Evolutionary conservation across 2,329 filamentous ascomycete genomes (phyloP), one percentile per base, ranked within the genome.

Genomic region (Paecilomyces variotii): DNA sequence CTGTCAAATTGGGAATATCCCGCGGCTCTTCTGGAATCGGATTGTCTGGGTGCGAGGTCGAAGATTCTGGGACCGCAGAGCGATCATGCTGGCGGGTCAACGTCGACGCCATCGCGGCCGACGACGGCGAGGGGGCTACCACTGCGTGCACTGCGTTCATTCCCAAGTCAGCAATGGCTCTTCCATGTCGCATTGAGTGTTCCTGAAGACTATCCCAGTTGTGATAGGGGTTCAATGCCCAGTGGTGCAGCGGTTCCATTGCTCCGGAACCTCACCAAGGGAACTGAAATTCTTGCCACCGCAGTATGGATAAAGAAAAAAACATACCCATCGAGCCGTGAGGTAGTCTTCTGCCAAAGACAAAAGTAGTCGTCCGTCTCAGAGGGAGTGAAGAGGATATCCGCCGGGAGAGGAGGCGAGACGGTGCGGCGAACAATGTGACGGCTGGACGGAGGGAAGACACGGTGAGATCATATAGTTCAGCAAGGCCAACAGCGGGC

Each of bases 1-100:
- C 65, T 27, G 71, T 72, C 12, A 75, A 62, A 10, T 72, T 71
- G 52, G 71, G 70, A 14, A 74, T 69, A 3, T 66, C 67, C 24
- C 66, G 69, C 56, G 78, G 78, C 63, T 80, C 78, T 69, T 79
- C 75, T 3, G 78, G 78, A 56, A 80, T 72, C 11, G 77, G 77
- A 62, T 80, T 76, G 55, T 75, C 68, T 12, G 78, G 77, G 60
- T 79, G 78, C 35, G 76, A 79, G 55, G 75, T 78, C 12, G 71
- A 66, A 4, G 76, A 74, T 57, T 71, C 62, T 11, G 73, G 74
- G 51, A 75, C 68, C 24, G 62, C 65, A 57, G 65, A 64, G 52
- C 67, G 65, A 12, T 67, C 68, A 45, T 62, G 61, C 62, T 68
- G 60, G 51, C 61, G 64, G 35, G 63, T 53, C 39, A 62, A 60